A percentile compares a stretch with the other conserved stretches of the same genome.
Evolutionary conservation across 2,329 filamentous ascomycete genomes (phyloP).

Genomic region (Ceratocystis cacaofunesta): DNA sequence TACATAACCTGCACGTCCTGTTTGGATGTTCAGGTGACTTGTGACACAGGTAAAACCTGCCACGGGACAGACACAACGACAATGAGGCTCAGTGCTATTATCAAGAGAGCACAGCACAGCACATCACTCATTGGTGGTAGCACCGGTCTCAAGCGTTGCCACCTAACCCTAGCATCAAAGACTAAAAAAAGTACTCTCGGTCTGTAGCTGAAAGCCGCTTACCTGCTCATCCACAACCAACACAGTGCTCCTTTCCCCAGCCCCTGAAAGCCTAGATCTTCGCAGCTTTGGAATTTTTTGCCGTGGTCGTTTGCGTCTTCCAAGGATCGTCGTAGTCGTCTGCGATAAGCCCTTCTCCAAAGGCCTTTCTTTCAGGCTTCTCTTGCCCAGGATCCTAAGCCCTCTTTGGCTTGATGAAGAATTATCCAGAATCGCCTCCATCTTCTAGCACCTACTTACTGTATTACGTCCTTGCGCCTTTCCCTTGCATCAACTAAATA

Average conservation of each 20-base stretch:
- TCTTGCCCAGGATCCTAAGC: background rate
- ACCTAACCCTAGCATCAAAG: no score
- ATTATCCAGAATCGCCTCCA: background rate
- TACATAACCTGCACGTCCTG: background rate
- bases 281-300: background rate
- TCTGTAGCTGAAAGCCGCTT: no score
- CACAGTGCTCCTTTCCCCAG: no score
- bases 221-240: no score
- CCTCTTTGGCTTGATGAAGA: background rate
- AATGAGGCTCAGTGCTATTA: no score
- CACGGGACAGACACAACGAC: background rate
- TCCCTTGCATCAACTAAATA: background rate
- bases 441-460: background rate
- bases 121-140: no score
- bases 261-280: no score
- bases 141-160: no score
- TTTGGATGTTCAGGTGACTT: background rate
- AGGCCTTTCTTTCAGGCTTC: background rate
- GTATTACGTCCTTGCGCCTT: background rate
- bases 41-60: background rate
- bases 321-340: background rate
- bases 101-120: no score
- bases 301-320: background rate
- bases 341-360: background rate
- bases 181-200: no score